Base-by-base conservation (phyloP, 148 eudicot species). In the Chenopodium suecicum region DNA sequence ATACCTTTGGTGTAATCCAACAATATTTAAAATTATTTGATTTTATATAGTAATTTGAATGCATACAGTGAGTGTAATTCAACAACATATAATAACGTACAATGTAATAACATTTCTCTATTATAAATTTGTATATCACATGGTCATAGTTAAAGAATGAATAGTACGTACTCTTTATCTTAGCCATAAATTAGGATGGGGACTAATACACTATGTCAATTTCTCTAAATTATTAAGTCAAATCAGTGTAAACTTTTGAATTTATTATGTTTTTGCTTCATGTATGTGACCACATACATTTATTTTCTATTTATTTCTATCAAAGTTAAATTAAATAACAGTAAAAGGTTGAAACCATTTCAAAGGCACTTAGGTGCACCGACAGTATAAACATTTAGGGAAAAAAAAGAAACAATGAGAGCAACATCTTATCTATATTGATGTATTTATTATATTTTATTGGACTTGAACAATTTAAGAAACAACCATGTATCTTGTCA, bases 401-500 rank as follows among this genome's bases (percentile, higher is more conserved):
- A 27, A 69, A 50, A 68, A 66, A 20, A 34, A 14, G 58, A 9
- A 32, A 23, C 47, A 44, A 63, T 34, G 86, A 86, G 54, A 85
- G 73, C 74, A 74, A 88, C 79, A 72, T 69, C 85, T 63, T 75
- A 85, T 81, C 90, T 34, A 27, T 58, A 79, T 65, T 79, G 63
- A 76, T 70, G 58, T 75, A 14, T 78, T 7, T 41, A 47, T 8
- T 37, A 6, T 78, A 17, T 22, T 37, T n/a, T 73, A 6, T 56
- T 37, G 41, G 41, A 37, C 6, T 37, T 37, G 41, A 37, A 37
- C 41, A 37, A 37, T 37, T 4, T 37, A 37, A 4, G 41, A 37
- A 37, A 37, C 41, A 37, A 37, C 7, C 41, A 37, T 37, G 44
- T 11, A 71, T 71, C 52, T 34, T 71, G 46, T 71, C 44, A 71